phyloP scores from a whole-genome alignment of 768 basidiomycete species.

The Phylloporus scabripes region DNA sequence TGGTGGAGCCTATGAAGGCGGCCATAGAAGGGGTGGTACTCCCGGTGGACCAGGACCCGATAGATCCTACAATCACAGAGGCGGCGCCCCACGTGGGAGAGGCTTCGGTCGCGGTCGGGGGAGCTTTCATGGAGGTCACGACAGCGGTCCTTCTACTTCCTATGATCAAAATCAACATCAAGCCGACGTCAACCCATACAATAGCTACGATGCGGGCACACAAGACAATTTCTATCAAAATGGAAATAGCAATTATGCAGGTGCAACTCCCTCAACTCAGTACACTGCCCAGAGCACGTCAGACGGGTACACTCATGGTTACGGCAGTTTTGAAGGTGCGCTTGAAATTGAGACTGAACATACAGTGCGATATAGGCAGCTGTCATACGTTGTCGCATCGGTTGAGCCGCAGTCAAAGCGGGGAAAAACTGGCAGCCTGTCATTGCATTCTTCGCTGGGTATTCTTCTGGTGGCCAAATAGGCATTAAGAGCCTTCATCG shows the following conservation, averaged over 20 bases:
- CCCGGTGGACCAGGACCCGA: constrained; percentile 61
- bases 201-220: constrained; percentile 56
- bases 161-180: constrained; percentile 66
- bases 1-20: constrained; percentile 52
- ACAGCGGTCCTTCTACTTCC: constrained; percentile 45
- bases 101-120: constrained; percentile 53
- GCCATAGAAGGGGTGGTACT: constrained; percentile 51
- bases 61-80: constrained; percentile 62
- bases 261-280: constrained; percentile 46
- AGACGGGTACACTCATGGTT: constrained; percentile 53
- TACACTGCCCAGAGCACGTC: constrained; percentile 43
- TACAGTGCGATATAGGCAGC: constrained; percentile 39
- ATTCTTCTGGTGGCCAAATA: constrained; percentile 19
- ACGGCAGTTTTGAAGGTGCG: constrained; percentile 80
- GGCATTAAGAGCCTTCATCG: constrained; percentile 33
- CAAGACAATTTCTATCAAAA: constrained; percentile 68
- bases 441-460: constrained; percentile 21
- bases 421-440: constrained; percentile 39
- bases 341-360: constrained; percentile 62
- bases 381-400: constrained; percentile 28
- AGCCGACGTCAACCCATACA: constrained; percentile 61
- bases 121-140: constrained; percentile 49
- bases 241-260: constrained; percentile 53
- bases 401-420: constrained; percentile 46
- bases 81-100: constrained; percentile 46